Base-by-base conservation (phyloP, 352 stramenopile genomes). In the Hyaloperonospora arabidopsidis region DNA sequence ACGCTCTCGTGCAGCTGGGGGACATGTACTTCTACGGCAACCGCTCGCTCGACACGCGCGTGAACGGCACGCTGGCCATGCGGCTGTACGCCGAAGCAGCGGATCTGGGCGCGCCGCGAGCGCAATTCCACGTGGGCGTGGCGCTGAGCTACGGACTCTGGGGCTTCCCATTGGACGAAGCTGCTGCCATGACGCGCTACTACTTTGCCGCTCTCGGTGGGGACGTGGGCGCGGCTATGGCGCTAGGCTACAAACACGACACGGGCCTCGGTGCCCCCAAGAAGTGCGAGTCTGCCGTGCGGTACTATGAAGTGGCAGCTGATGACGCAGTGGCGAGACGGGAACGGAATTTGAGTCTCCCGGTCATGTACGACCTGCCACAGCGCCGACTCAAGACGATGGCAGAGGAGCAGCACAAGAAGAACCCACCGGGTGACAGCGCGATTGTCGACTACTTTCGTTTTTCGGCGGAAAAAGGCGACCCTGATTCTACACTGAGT, bases 361-460 rank as follows among this genome's bases (percentile, higher is more conserved):
- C 82, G 3, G 80, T 68, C 54, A 74, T 93, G 46, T 76, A 87
- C 63, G 83, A 90, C 45, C 59, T 87, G 44, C 74, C 76, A 12
- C 73, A 87, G 28, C 78, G 79, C 11, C 78, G 83, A 0, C 70
- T 93, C 45, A 90, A 90, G 64, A 86, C 65, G 1, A 55, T 87
- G 35, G 66, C 72, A 15, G 83, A 90, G 57, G 68, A 72, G 36
- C 78, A 90, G 53, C 78, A 89, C 57, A 90, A 90, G 63, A 89
- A 87, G 53, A 90, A 87, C 46, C 50, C 79, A 2, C 83, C 83
- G 15, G 82, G 68, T 12, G 79, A 90, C 59, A 76, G 68, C 1
- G 84, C 78, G 0, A 87, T 91, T 44, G 79, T 94, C n/a, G 82
- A 95, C 46, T 96, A 95, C 55, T 95, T 95, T 54, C 71, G 89